phyloP scores from a whole-genome alignment of 768 basidiomycete species.

The Termitomyces sp. region DNA sequence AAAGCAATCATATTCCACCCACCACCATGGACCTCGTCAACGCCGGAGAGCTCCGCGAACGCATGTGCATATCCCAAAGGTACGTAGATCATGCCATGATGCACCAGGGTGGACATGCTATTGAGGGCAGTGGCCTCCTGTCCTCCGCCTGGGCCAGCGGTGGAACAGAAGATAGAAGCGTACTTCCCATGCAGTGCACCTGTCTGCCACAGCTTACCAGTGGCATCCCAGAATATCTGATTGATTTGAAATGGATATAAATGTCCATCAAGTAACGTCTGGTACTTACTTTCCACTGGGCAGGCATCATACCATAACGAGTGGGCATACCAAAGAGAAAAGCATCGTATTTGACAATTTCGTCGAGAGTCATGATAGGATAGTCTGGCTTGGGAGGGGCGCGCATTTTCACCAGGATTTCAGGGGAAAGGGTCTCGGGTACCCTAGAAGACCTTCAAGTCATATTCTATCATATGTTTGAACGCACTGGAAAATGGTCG shows the following conservation, averaged over 20 bases:
- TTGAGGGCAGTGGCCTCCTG: conserved; percentile 57
- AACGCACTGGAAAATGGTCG: conserved; percentile 49
- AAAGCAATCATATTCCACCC: conserved; percentile 13
- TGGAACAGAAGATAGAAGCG: conserved; percentile 69
- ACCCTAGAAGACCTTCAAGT: conserved; percentile 37
- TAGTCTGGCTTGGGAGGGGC: conserved; percentile 70
- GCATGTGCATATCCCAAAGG: conserved; percentile 62
- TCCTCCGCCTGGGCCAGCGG: conserved; percentile 69
- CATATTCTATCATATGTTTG: background rate
- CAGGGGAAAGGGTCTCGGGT: conserved; percentile 69
- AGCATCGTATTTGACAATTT: conserved; percentile 58
- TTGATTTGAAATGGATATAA: background rate
- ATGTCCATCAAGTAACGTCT: background rate
- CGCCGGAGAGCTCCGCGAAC: conserved; percentile 31
- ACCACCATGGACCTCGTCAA: conserved; percentile 59
- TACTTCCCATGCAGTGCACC: conserved; percentile 73
- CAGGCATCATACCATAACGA: conserved; percentile 80
- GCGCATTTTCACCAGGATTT: conserved; percentile 63
- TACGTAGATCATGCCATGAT: conserved; percentile 70
- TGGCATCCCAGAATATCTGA: conserved; percentile 76
- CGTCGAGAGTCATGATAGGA: conserved; percentile 54
- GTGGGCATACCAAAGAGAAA: conserved; percentile 76
- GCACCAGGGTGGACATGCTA: conserved; percentile 52
- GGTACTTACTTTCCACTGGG: conserved; percentile 62
- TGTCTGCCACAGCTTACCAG: conserved; percentile 56